Evolutionary conservation across 257 asterid species (phyloP).

Genomic region (Linderniella brevidens): DNA sequence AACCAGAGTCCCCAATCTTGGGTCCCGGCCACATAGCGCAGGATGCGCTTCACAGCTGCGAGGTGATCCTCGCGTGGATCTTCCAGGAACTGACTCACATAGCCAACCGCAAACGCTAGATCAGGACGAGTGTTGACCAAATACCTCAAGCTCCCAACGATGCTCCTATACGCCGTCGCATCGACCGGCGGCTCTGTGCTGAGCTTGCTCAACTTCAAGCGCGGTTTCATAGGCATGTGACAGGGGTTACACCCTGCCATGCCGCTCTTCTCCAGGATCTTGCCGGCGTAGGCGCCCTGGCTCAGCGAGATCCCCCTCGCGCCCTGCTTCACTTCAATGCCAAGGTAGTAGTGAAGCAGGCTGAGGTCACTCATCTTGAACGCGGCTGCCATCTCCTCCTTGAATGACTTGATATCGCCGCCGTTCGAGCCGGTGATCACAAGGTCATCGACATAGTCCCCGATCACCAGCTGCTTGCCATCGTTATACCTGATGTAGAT

Average conservation of each 20-base stretch:
- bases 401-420: neutral
- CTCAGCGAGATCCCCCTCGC: neutral
- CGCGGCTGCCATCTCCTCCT: neutral
- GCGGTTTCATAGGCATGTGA: neutral
- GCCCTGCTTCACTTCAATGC: neutral
- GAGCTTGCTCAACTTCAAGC: neutral
- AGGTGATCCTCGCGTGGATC: neutral
- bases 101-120: neutral
- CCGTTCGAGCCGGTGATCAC: neutral
- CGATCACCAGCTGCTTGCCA: neutral
- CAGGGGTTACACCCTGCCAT: neutral
- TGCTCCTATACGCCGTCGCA: neutral
- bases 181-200: neutral
- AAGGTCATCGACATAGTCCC: neutral
- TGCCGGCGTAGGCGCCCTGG: neutral
- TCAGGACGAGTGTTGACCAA: neutral
- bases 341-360: neutral
- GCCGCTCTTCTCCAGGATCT: neutral
- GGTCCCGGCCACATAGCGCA: neutral
- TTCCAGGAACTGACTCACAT: neutral
- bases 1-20: neutral
- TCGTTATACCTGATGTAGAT: no score
- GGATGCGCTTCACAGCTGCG: neutral
- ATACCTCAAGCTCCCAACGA: neutral
- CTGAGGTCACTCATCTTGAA: conserved; percentile 3